phyloP scores from a whole-genome alignment of 176 grass and related monocot genomes.

The Oryza brachyantha region DNA sequence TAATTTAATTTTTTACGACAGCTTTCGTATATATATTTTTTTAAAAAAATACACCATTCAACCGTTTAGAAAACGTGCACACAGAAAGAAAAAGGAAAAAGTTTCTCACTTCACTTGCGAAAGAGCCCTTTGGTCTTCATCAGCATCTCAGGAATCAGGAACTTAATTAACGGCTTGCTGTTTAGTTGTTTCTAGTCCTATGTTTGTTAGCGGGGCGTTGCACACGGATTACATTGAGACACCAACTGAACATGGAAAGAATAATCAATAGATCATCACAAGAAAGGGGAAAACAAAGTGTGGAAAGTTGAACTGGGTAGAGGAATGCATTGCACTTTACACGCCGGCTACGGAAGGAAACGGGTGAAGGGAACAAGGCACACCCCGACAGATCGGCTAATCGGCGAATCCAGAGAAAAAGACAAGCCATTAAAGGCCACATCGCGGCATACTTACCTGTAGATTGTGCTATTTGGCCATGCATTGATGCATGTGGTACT shows the following conservation, averaged over 20 bases:
- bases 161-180: background rate
- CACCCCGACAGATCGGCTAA: background rate
- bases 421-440: background rate
- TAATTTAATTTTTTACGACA: too few relatives aligned
- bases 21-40: too few relatives aligned
- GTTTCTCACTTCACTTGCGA: too few relatives aligned
- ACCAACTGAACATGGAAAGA: background rate
- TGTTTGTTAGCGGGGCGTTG: background rate
- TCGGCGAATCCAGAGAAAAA: background rate
- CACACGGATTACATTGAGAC: background rate
- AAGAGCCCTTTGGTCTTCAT: too few relatives aligned
- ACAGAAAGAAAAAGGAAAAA: too few relatives aligned
- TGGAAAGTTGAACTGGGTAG: background rate
- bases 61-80: too few relatives aligned
- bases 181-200: background rate
- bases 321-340: background rate
- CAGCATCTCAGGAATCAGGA: too few relatives aligned
- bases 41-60: too few relatives aligned
- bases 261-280: background rate
- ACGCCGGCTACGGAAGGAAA: background rate
- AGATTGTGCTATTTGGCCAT: background rate
- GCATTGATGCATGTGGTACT: background rate
- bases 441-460: background rate
- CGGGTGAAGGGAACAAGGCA: background rate
- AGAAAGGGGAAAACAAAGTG: background rate